Base-by-base conservation (phyloP, 768 basidiomycete species). In the Lentinula raphanica region DNA sequence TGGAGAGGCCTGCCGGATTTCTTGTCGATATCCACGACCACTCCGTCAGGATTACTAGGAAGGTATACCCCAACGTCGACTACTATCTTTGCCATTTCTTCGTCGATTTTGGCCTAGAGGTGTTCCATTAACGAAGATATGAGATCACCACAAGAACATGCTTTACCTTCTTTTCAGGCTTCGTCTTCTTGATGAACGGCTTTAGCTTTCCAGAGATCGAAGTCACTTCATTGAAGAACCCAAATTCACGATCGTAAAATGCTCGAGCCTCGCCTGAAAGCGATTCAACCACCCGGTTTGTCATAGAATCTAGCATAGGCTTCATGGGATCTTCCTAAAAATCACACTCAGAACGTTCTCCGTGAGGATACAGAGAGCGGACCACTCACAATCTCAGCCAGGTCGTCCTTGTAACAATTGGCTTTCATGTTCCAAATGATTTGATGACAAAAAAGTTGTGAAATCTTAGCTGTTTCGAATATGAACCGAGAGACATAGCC, bases 391-490 rank as follows among this genome's bases (percentile, higher is more conserved):
- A 90, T 78, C 69, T 95, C 94, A 13, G 85, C 92, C 6, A 79
- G 76, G 66, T 98, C 97, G 65, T 94, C 96, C 65, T 90, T 92
- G 70, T 86, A 97, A 61, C 91, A 94, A 66, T 99, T 99, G 4
- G 97, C 97, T 66, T 96, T 96, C 97, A 98, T 98, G 70, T 98
- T 99, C 97, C 97, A 99, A 61, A 99, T 92, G 62, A 98, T 98
- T 74, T 99, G 97, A 68, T 99, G 97, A 68, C 97, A 99, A 76
- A 99, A 99, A 23, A 94, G 72, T 69, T 96, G 95, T 1, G 96
- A 98, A 54, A 98, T 93, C 73, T 92, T 96, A 6, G 96, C 89
- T 0, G 95, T 97, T 74, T 98, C 95, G 63, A 94, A 94, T 64
- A 98, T 92, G 79, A 98, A 99, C 21, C 87, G 85, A 58, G 89